Evolutionary conservation across 2,329 filamentous ascomycete species (phyloP).

Genomic region (Colletotrichum melonis): DNA sequence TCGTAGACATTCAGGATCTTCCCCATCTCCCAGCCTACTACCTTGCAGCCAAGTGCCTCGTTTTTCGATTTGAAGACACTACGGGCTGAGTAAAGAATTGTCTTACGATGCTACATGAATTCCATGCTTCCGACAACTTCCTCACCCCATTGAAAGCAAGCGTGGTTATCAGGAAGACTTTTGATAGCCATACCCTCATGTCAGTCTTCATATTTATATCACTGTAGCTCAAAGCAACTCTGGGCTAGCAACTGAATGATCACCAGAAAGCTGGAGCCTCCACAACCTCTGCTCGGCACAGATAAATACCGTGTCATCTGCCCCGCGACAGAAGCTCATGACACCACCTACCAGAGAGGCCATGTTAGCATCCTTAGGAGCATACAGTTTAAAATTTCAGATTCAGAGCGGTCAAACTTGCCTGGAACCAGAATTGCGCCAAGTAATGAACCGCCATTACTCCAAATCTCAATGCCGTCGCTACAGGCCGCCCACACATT

Average conservation of each 20-base stretch:
- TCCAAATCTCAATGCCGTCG: conserved; percentile 64
- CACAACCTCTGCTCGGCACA: conserved; percentile 60
- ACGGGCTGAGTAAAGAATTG: too few relatives aligned
- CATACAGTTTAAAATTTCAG: background rate
- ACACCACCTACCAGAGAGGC: conserved; percentile 47
- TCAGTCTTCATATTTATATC: too few relatives aligned
- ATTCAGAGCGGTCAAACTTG: conserved; percentile 34
- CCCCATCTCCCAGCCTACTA: too few relatives aligned
- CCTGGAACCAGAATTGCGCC: conserved; percentile 53
- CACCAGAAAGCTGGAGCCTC: conserved; percentile 48
- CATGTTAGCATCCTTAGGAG: background rate
- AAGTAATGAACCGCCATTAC: conserved; percentile 53
- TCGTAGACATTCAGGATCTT: too few relatives aligned
- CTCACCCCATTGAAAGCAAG: too few relatives aligned
- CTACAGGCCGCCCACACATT: conserved; percentile 60
- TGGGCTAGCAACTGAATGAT: background rate
- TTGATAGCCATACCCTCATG: too few relatives aligned
- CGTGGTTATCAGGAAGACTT: too few relatives aligned
- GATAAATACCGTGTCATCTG: conserved; percentile 55
- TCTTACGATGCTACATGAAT: too few relatives aligned
- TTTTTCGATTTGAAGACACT: too few relatives aligned
- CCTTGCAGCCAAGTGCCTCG: too few relatives aligned
- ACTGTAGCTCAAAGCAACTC: background rate
- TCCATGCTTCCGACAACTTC: too few relatives aligned
- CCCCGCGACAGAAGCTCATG: conserved; percentile 58